A percentile compares a stretch with the other conserved stretches of the same genome.
Evolutionary conservation across 2,329 filamentous ascomycete species (phyloP).

Genomic region (Aspergillus fumigatiaffinis): DNA sequence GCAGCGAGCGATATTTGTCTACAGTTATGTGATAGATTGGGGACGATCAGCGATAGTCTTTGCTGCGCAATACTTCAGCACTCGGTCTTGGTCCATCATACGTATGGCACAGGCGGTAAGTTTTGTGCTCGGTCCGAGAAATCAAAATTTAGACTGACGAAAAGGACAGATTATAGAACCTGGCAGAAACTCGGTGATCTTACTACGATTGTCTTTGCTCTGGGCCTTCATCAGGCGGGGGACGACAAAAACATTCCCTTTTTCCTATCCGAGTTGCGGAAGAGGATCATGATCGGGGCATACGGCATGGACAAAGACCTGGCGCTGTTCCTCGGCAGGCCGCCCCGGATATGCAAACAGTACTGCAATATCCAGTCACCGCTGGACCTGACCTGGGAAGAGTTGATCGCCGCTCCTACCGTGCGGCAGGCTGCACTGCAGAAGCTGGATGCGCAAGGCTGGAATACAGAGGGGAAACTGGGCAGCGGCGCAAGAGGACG

Average conservation of each 20-base stretch:
- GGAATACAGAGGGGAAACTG: conserved; percentile 16
- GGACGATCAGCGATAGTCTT: conserved; percentile 14
- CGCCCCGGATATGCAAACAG: conserved; percentile 38
- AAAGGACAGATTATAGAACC: conserved; percentile 36
- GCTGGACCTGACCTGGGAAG: conserved; percentile 19
- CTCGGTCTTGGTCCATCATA: conserved; percentile 6
- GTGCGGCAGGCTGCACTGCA: conserved; percentile 8
- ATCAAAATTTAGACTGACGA: not conserved
- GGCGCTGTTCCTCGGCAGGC: conserved; percentile 45
- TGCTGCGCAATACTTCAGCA: conserved; percentile 14
- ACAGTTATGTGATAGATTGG: conserved; percentile 14
- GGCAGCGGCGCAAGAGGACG: conserved; percentile 9
- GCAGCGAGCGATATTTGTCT: conserved; percentile 15
- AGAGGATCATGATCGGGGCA: conserved; percentile 34
- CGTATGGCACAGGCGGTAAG: conserved; percentile 14
- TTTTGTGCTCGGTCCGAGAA: no score
- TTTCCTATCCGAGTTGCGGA: conserved; percentile 36
- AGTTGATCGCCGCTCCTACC: conserved; percentile 11
- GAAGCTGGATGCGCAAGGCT: conserved; percentile 17
- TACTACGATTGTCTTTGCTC: conserved; percentile 39
- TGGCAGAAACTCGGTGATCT: conserved; percentile 45
- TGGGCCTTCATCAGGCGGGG: conserved; percentile 42
- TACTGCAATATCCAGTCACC: conserved; percentile 28
- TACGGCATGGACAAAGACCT: conserved; percentile 45
- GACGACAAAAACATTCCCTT: conserved; percentile 17